These are phyloP conservation scores for Colletotrichum tropicale DNA, from an alignment of 2,329 filamentous ascomycete species.

Conservation along the genomic window DNA sequence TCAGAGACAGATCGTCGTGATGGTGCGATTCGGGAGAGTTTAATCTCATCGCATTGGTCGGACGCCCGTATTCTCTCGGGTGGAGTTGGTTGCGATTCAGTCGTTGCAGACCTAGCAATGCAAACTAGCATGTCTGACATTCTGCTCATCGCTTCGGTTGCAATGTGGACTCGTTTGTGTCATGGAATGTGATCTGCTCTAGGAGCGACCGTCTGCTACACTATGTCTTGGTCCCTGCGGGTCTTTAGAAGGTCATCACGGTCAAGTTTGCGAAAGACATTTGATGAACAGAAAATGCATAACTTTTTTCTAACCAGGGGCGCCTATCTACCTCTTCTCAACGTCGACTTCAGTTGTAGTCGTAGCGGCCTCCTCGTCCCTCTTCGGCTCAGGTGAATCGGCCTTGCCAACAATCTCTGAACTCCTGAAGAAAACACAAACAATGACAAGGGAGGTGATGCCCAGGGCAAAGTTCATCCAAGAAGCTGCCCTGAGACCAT, in stretches of 20 bases:
- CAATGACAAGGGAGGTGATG: constrained; percentile 45
- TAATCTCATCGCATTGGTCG: neutral
- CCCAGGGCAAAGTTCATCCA: constrained; percentile 59
- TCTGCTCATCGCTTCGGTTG: neutral
- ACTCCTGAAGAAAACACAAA: constrained; percentile 53
- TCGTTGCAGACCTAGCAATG: neutral
- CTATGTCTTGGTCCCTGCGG: neutral
- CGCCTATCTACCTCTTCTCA: neutral
- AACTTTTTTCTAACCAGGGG: neutral
- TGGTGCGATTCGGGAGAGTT: neutral
- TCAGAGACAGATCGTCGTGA: neutral
- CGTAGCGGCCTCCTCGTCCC: constrained; percentile 21
- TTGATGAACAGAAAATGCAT: neutral
- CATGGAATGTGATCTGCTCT: neutral
- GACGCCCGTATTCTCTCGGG: neutral
- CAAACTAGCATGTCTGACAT: neutral
- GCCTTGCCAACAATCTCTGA: constrained; percentile 57
- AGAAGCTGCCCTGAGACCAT: constrained; percentile 52
- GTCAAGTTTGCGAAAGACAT: neutral
- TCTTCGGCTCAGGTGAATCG: neutral
- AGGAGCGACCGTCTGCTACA: neutral
- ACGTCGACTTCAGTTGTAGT: neutral
- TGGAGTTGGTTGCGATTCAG: neutral
- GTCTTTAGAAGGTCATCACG: neutral
- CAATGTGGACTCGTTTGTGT: neutral